Conservation (phyloP, 805 yeast genomes). For the Sugiyamaella lignohabitans region DNA sequence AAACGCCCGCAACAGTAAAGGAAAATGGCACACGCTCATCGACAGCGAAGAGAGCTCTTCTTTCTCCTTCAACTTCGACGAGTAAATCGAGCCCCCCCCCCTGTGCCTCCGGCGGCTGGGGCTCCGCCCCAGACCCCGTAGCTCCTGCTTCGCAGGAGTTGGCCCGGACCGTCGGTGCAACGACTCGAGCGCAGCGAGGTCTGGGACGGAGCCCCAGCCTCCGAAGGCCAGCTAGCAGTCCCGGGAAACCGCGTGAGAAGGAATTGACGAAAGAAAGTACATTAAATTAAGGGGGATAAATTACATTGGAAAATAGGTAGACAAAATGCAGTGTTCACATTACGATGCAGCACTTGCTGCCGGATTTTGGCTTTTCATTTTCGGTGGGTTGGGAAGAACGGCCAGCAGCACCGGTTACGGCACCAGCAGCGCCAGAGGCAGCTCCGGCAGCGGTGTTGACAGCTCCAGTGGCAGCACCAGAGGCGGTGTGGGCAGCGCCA, state of each 20-base stretch:
- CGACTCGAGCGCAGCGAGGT: background rate
- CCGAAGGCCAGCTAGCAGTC: background rate
- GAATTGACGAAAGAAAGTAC: background rate
- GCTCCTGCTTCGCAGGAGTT: too few species aligned
- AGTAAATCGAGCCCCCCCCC: background rate
- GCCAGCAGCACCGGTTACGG: background rate
- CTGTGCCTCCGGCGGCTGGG: background rate
- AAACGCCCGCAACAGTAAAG: constrained; percentile 43
- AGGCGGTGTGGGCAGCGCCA: background rate
- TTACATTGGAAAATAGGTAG: too few species aligned
- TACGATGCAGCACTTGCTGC: constrained; percentile 16
- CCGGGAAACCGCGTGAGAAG: background rate
- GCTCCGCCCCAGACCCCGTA: background rate
- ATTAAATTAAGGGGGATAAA: background rate
- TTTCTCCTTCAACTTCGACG: constrained; percentile 32
- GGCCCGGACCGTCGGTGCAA: too few species aligned
- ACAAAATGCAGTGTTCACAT: constrained; percentile 6
- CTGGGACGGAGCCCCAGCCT: background rate
- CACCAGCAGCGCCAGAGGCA: too few species aligned
- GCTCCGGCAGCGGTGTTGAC: too few species aligned
- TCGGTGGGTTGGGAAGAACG: constrained; percentile 4
- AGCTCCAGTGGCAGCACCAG: background rate
- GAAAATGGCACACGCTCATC: constrained; percentile 40
- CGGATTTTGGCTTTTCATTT: constrained; percentile 11
- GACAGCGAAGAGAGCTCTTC: constrained; percentile 24